phyloP scores from a whole-genome alignment of 768 basidiomycete species.

The Termitomyces sp. region DNA sequence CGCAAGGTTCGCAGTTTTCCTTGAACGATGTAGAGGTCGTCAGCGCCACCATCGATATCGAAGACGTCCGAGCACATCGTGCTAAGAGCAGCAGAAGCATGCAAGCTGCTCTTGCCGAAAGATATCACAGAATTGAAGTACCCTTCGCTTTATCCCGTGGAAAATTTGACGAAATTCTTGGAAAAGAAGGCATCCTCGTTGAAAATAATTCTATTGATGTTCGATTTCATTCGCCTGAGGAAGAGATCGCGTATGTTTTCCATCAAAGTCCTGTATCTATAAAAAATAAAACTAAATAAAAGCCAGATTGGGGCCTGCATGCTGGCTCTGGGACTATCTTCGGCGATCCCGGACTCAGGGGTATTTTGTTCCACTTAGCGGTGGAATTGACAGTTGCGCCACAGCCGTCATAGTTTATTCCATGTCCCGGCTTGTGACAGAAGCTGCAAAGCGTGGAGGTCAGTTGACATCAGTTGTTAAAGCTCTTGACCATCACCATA shows the following conservation, averaged over 20 bases:
- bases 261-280: background rate
- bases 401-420: slow-evolving; percentile 95
- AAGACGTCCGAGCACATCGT: slow-evolving; percentile 89
- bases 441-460: slow-evolving; percentile 75
- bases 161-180: slow-evolving; percentile 58
- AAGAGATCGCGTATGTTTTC: slow-evolving; percentile 89
- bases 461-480: background rate
- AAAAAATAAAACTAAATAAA: background rate
- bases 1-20: slow-evolving; percentile 97
- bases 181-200: slow-evolving; percentile 40
- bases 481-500: background rate
- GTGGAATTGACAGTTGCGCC: slow-evolving; percentile 96
- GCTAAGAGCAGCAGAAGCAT: slow-evolving; percentile 79
- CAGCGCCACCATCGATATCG: slow-evolving; percentile 94
- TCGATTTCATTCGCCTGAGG: slow-evolving; percentile 82
- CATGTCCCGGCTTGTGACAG: slow-evolving; percentile 89
- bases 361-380: slow-evolving; percentile 92
- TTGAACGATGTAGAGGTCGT: slow-evolving; percentile 95
- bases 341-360: slow-evolving; percentile 90
- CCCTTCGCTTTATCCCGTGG: slow-evolving; percentile 76
- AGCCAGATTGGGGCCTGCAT: slow-evolving; percentile 87
- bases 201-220: slow-evolving; percentile 40
- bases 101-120: slow-evolving; percentile 75
- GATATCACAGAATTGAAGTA: slow-evolving; percentile 80
- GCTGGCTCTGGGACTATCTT: slow-evolving; percentile 99